A percentile compares a stretch with the other conserved stretches of the same genome.
Evolutionary conservation across 1,139 yeast genomes (phyloP).

Genomic region (Suhomyces wounanorum): DNA sequence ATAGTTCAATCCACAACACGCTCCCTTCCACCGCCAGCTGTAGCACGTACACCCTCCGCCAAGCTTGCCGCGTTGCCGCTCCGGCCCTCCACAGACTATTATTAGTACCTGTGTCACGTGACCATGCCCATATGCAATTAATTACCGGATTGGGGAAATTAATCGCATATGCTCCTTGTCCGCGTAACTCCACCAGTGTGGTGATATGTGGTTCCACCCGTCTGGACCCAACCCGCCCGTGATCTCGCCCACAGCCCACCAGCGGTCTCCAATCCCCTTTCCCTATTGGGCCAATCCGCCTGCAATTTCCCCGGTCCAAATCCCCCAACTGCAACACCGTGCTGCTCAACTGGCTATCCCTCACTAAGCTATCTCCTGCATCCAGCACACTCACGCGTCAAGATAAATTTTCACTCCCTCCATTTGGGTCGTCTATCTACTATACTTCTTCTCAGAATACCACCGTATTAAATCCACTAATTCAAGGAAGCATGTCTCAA

Average conservation of each 20-base stretch:
- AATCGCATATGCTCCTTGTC: constrained; percentile 1
- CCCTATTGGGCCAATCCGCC: not conserved
- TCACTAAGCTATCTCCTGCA: constrained; percentile 8
- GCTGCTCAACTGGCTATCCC: not conserved
- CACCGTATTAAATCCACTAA: not conserved
- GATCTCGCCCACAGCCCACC: no score
- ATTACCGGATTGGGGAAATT: constrained; percentile 11
- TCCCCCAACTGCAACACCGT: no score
- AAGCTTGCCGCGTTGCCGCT: no score
- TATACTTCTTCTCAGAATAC: constrained; percentile 4
- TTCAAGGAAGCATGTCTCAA: constrained; percentile 7
- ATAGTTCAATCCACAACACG: no score
- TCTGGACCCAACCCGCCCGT: not conserved
- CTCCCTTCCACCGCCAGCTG: no score
- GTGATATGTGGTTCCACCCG: not conserved
- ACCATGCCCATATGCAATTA: not conserved
- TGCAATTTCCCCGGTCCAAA: not conserved
- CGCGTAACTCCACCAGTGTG: not conserved
- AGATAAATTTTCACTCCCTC: constrained; percentile 13
- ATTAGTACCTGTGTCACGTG: no score
- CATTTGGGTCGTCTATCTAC: constrained; percentile 7
- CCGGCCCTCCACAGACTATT: no score
- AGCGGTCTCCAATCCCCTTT: no score
- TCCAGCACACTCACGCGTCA: constrained; percentile 11
- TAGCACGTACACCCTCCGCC: no score